Evolutionary conservation across 305 asterid species (phyloP).

Genomic region (Fraxinus dipetala): DNA sequence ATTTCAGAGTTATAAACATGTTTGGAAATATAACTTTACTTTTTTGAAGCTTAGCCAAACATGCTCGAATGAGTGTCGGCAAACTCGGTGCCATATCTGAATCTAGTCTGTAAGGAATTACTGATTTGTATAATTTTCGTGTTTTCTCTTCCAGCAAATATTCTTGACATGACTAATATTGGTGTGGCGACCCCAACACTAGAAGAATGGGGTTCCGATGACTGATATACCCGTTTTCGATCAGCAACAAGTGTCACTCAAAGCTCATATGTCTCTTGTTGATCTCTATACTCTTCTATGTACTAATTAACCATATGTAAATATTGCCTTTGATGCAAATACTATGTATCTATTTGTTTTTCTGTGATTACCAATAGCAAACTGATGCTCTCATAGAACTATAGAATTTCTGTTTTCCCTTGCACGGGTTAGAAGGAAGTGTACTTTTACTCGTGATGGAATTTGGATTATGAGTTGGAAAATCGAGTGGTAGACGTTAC

Average conservation of each 20-base stretch:
- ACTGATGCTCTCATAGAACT: not conserved
- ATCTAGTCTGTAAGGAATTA: not conserved
- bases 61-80: not conserved
- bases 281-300: not conserved
- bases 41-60: not conserved
- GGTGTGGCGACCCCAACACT: conserved; percentile 64
- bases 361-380: not conserved
- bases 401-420: not conserved
- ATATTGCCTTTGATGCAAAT: not conserved
- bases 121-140: not conserved
- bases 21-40: not conserved
- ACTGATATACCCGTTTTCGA: not conserved
- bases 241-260: conserved; percentile 4
- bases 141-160: conserved; percentile 48
- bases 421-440: not conserved
- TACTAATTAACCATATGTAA: not conserved
- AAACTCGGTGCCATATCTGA: not conserved
- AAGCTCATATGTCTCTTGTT: not conserved
- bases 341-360: not conserved
- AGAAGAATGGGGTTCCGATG: conserved; percentile 56
- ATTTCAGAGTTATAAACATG: no score
- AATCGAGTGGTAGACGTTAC: not conserved
- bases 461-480: not conserved
- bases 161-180: conserved; percentile 60
- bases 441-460: not conserved